Evolutionary conservation across 768 basidiomycete species (phyloP).

Genomic region (Tylopilus sp.): DNA sequence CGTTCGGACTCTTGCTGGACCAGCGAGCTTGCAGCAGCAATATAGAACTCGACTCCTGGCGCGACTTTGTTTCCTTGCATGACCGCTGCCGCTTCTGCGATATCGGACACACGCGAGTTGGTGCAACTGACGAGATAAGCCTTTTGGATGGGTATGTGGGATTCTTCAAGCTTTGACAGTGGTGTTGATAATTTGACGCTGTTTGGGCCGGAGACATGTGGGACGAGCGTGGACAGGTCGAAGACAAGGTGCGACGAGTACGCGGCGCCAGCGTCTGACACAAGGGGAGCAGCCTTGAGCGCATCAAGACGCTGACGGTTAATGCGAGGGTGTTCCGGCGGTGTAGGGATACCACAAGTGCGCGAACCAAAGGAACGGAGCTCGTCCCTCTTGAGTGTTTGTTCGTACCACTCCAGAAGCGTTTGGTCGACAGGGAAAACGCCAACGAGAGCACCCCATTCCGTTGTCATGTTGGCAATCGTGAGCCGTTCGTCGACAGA

Average conservation of each 20-base stretch:
- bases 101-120: conserved; percentile 93
- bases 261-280: conserved; percentile 71
- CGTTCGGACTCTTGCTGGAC: conserved; percentile 90
- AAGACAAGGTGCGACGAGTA: conserved; percentile 89
- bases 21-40: conserved; percentile 89
- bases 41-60: conserved; percentile 92
- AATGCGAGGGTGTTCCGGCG: conserved; percentile 82
- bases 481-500: conserved; percentile 90
- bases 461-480: conserved; percentile 99
- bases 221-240: conserved; percentile 90
- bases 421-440: conserved; percentile 90
- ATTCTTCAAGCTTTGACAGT: conserved; percentile 73
- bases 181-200: conserved; percentile 97
- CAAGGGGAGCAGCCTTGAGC: conserved; percentile 50
- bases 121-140: conserved; percentile 99
- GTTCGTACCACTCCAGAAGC: conserved; percentile 84
- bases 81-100: conserved; percentile 89
- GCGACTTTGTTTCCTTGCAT: conserved; percentile 79
- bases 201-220: conserved; percentile 96
- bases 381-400: conserved; percentile 67
- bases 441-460: conserved; percentile 97
- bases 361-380: conserved; percentile 64
- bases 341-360: conserved; percentile 53
- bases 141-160: conserved; percentile 83
- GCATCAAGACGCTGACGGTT: conserved; percentile 68